phyloP scores from a whole-genome alignment of 208 protist genomes.

The Herpetomonas tarakana region DNA sequence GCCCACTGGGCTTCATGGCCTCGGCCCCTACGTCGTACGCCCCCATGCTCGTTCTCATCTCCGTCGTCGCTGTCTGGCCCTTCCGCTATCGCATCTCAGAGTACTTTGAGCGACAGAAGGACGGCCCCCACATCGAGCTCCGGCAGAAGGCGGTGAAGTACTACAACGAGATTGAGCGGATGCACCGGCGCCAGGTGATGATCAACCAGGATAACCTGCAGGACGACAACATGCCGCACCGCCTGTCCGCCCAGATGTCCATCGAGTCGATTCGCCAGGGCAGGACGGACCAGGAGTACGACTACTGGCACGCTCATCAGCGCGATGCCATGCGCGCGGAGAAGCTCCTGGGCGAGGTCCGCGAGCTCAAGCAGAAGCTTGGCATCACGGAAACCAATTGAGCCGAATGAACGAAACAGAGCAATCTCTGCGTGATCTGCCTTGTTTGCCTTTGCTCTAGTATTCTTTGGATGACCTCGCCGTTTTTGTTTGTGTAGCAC shows the following conservation, averaged over 20 bases:
- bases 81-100: conserved; percentile 80
- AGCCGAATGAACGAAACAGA: conserved; percentile 6
- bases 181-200: conserved; percentile 82
- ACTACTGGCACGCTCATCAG: conserved; percentile 88
- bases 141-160: conserved; percentile 77
- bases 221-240: conserved; percentile 65
- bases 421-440: not conserved
- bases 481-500: too few species aligned
- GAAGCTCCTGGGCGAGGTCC: conserved; percentile 80
- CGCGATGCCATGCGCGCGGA: conserved; percentile 79
- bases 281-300: conserved; percentile 66
- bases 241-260: conserved; percentile 40
- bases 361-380: conserved; percentile 73
- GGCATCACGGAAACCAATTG: conserved; percentile 8
- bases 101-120: conserved; percentile 84
- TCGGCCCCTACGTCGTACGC: conserved; percentile 57
- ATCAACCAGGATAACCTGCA: conserved; percentile 70
- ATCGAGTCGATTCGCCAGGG: conserved; percentile 54
- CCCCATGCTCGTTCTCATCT: conserved; percentile 32
- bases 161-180: conserved; percentile 86
- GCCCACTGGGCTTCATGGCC: conserved; percentile 83
- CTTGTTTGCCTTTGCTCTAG: conserved; percentile 1
- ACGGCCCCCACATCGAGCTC: conserved; percentile 69
- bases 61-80: conserved; percentile 42
- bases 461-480: too few species aligned